Evolutionary conservation across 176 grass and related monocot genomes (phyloP).

Genomic region (Pontederia crassipes): DNA sequence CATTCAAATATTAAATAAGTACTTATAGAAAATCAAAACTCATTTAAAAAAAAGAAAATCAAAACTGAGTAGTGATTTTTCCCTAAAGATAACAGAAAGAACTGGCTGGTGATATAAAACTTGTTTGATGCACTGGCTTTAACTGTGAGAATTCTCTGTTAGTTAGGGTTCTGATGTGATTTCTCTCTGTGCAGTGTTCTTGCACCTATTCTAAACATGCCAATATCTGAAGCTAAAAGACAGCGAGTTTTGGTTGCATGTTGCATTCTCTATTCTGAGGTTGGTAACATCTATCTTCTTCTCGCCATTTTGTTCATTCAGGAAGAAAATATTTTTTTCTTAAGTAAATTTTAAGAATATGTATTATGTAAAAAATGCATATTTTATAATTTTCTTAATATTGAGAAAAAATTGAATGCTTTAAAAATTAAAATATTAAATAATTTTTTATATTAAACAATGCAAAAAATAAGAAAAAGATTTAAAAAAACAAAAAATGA

Average conservation of each 20-base stretch:
- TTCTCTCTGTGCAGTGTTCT: conserved; percentile 56
- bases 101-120: too few relatives aligned
- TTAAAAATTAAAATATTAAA: too few relatives aligned
- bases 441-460: too few relatives aligned
- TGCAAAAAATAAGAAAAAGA: too few relatives aligned
- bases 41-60: too few relatives aligned
- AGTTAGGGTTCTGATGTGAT: neutral
- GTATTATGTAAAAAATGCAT: too few relatives aligned
- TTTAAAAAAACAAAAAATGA: too few relatives aligned
- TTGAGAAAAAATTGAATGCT: too few relatives aligned
- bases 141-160: neutral
- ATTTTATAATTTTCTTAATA: too few relatives aligned
- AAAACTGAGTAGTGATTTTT: too few relatives aligned
- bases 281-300: conserved; percentile 29
- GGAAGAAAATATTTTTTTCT: neutral
- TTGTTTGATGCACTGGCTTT: neutral
- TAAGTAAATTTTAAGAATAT: neutral
- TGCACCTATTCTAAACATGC: conserved; percentile 95
- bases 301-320: conserved; percentile 4
- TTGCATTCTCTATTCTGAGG: conserved; percentile 93
- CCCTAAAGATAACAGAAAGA: too few relatives aligned
- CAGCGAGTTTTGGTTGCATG: conserved; percentile 94
- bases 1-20: conserved; percentile 23
- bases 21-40: too few relatives aligned
- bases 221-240: conserved; percentile 84